Evolutionary conservation across 2,329 filamentous ascomycete species (phyloP).

Genomic region (Colletotrichum tamarilloi): DNA sequence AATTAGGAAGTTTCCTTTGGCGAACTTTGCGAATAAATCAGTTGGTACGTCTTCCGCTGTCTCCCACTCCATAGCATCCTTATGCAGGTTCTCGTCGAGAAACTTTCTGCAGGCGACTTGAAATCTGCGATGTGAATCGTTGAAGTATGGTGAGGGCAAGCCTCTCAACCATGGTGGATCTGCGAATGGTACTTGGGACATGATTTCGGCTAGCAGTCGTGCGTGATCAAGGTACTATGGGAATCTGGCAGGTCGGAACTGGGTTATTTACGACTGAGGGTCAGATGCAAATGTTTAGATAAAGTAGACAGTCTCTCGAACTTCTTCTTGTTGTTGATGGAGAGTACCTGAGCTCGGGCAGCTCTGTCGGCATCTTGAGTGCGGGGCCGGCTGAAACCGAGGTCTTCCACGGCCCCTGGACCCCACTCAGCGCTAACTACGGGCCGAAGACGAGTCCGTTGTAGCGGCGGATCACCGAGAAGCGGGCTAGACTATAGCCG

Average conservation of each 20-base stretch:
- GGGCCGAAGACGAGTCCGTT: neutral
- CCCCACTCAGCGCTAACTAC: neutral
- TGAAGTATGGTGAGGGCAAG: neutral
- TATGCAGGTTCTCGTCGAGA: neutral
- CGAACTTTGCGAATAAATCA: neutral
- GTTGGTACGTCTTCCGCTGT: neutral
- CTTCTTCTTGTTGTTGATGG: neutral
- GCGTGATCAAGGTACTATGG: too few species aligned
- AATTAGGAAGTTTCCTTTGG: neutral
- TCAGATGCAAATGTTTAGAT: too few species aligned
- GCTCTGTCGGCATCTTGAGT: neutral
- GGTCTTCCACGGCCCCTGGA: neutral
- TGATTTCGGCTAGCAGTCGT: neutral
- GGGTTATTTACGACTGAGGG: too few species aligned
- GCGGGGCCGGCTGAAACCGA: neutral
- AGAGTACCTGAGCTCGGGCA: neutral
- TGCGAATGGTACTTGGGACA: neutral
- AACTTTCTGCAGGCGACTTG: neutral
- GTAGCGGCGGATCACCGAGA: neutral
- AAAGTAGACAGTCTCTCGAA: neutral
- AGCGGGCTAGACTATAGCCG: neutral
- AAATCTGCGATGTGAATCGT: neutral
- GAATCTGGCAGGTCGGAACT: too few species aligned
- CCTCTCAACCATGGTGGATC: neutral
- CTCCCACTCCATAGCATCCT: neutral